These are phyloP conservation scores for Venturia pyrina DNA, from an alignment of 2,329 filamentous ascomycete species.

Conservation along the genomic window DNA sequence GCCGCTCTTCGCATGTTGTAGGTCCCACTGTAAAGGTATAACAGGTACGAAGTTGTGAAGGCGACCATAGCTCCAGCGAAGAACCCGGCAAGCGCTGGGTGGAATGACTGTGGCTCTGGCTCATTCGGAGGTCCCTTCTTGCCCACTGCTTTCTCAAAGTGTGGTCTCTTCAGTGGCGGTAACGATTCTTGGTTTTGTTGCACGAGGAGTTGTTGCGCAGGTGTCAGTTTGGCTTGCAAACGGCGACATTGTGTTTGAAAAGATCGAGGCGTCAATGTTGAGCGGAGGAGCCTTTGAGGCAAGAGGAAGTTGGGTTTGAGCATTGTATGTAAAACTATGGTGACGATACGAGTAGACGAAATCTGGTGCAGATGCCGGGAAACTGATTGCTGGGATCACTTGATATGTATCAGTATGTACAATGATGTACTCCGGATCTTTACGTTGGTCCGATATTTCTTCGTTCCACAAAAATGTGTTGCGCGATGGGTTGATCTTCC, in stretches of 20 bases:
- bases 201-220: neutral
- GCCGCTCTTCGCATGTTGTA: slow-evolving; percentile 6
- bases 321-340: neutral
- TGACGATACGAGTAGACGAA: neutral
- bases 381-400: neutral
- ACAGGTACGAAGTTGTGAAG: neutral
- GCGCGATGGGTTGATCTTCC: neutral
- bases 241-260: slow-evolving; percentile 8
- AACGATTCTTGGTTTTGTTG: neutral
- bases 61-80: slow-evolving; percentile 10
- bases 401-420: neutral
- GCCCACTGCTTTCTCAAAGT: neutral
- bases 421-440: too few species aligned
- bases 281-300: neutral
- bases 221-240: neutral
- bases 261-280: neutral
- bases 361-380: neutral
- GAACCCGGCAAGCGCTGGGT: slow-evolving; percentile 10
- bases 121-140: neutral
- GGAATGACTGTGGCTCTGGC: slow-evolving; percentile 4
- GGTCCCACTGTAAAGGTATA: slow-evolving; percentile 11
- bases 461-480: neutral
- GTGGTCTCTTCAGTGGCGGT: neutral
- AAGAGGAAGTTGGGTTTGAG: neutral
- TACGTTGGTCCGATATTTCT: neutral